phyloP scores from a whole-genome alignment of 768 basidiomycete species.

The Crepidotus variabilis region DNA sequence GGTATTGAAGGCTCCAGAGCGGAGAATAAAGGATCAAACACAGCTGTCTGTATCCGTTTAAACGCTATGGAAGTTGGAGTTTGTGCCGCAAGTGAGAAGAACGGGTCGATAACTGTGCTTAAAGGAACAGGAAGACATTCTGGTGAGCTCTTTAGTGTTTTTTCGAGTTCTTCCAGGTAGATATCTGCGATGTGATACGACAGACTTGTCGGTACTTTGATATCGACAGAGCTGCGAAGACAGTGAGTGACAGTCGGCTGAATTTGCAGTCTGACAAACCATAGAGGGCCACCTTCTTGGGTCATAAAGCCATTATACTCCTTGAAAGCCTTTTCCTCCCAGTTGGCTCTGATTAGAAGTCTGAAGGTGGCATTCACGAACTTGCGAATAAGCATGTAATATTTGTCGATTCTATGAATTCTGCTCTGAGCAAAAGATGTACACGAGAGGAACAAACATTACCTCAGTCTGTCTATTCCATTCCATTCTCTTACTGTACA shows the following conservation, averaged over 20 bases:
- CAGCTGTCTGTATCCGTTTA: slow-evolving; percentile 63
- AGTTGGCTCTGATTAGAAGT: slow-evolving; percentile 65
- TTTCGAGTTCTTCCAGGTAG: slow-evolving; percentile 87
- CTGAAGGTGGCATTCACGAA: slow-evolving; percentile 86
- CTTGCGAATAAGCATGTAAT: slow-evolving; percentile 89
- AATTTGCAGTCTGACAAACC: slow-evolving; percentile 42
- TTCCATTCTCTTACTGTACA: slow-evolving; percentile 90
- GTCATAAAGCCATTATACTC: slow-evolving; percentile 71
- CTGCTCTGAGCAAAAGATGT: slow-evolving; percentile 4
- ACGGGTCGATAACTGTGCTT: slow-evolving; percentile 47
- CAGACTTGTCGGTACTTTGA: neutral
- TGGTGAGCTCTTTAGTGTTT: slow-evolving; percentile 39
- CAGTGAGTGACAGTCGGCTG: slow-evolving; percentile 2
- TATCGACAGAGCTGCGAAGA: neutral
- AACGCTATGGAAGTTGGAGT: slow-evolving; percentile 64
- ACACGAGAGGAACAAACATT: slow-evolving; percentile 18
- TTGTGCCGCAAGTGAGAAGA: slow-evolving; percentile 66
- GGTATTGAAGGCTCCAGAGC: slow-evolving; percentile 39
- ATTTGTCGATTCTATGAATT: slow-evolving; percentile 84
- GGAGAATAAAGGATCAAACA: slow-evolving; percentile 67
- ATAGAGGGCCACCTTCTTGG: slow-evolving; percentile 72
- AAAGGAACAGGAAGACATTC: slow-evolving; percentile 47
- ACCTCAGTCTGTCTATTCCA: slow-evolving; percentile 89
- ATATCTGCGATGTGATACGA: neutral
- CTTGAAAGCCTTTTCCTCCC: slow-evolving; percentile 53